phyloP scores from a whole-genome alignment of 2,329 filamentous ascomycete genomes.

The Thielaviopsis euricoi region DNA sequence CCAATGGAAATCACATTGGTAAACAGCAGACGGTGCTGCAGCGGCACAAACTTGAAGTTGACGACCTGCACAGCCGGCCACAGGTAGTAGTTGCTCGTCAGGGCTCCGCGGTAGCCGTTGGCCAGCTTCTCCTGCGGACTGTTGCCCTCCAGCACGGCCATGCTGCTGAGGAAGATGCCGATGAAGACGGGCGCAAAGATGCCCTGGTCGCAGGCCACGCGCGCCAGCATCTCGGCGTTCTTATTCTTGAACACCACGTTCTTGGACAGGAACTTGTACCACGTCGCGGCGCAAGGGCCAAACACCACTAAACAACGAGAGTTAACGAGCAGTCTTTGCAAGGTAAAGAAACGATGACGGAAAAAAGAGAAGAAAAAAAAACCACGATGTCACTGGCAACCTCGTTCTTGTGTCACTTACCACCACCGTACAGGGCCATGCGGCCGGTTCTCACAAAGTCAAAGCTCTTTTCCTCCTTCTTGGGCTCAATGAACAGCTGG shows the following conservation, averaged over 20 bases:
- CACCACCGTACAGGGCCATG: constrained; percentile 67
- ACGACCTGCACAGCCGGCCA: constrained; percentile 75
- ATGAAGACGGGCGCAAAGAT: constrained; percentile 76
- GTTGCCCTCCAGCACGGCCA: constrained; percentile 65
- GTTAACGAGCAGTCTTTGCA: too few species aligned
- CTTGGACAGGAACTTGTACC: constrained; percentile 66
- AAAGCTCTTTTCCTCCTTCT: constrained; percentile 51
- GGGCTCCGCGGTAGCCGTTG: constrained; percentile 52
- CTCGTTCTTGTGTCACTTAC: constrained; percentile 27
- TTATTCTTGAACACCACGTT: constrained; percentile 46
- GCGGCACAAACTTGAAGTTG: constrained; percentile 77
- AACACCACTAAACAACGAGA: constrained; percentile 45
- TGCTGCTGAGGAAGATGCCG: constrained; percentile 62
- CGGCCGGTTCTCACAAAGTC: constrained; percentile 54
- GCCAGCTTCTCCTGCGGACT: constrained; percentile 48
- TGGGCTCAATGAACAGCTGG: constrained; percentile 78
- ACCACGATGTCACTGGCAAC: too few species aligned
- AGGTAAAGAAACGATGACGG: too few species aligned
- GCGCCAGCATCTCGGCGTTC: constrained; percentile 56
- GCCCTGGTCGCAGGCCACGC: constrained; percentile 65
- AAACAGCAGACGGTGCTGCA: constrained; percentile 68
- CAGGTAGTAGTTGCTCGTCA: constrained; percentile 71
- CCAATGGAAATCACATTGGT: constrained; percentile 65
- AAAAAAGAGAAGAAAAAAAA: constrained; percentile 2
- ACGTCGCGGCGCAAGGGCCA: constrained; percentile 72